These are phyloP conservation scores for Periconia sp. DNA, from an alignment of 2,329 filamentous ascomycete genomes.

Conservation along the genomic window DNA sequence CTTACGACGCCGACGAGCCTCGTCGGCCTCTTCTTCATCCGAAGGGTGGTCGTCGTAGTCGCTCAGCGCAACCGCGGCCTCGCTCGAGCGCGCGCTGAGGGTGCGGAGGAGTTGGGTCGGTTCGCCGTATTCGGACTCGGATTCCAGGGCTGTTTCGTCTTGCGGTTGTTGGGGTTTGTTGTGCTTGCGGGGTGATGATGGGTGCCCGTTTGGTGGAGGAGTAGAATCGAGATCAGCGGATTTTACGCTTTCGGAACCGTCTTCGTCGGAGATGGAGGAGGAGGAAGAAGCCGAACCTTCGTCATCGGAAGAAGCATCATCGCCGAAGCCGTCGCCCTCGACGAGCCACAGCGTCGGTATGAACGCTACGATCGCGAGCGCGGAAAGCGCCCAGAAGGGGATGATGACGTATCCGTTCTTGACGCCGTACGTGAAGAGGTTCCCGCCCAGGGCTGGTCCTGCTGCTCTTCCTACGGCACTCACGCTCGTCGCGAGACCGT, in stretches of 20 bases:
- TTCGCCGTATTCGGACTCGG: constrained; percentile 45
- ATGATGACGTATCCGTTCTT: constrained; percentile 74
- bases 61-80: constrained; percentile 21
- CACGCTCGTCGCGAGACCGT: constrained; percentile 84
- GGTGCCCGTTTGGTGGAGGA: constrained; percentile 5
- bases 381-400: constrained; percentile 78
- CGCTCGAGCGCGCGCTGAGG: constrained; percentile 32
- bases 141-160: constrained; percentile 12
- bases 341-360: constrained; percentile 74
- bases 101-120: constrained; percentile 37
- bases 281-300: no score
- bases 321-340: constrained; percentile 69
- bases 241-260: constrained; percentile 36
- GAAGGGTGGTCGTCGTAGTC: constrained; percentile 21
- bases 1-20: constrained; percentile 15
- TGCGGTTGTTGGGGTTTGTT: constrained; percentile 10
- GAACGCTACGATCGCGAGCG: constrained; percentile 64
- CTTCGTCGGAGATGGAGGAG: constrained; percentile 15
- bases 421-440: constrained; percentile 74
- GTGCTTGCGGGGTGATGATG: neutral
- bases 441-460: constrained; percentile 75
- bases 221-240: constrained; percentile 4
- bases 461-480: constrained; percentile 76
- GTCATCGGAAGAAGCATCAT: constrained; percentile 13
- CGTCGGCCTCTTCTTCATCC: constrained; percentile 2